A percentile compares a stretch with the other conserved stretches of the same genome.
Evolutionary conservation across 2,329 filamentous ascomycete species (phyloP).

Genomic region (Fusarium citri): DNA sequence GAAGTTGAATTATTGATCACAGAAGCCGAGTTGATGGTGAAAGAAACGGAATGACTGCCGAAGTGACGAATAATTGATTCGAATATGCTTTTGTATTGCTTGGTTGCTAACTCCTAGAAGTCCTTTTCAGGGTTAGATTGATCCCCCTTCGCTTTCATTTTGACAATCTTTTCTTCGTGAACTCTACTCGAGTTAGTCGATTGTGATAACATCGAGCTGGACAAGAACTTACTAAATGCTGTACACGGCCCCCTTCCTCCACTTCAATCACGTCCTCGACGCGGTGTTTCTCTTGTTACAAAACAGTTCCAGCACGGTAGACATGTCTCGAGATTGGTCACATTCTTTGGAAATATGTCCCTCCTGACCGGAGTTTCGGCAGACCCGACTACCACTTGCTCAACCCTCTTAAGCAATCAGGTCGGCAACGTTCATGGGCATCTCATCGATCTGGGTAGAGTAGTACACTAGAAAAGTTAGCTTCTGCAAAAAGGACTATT

Average conservation of each 20-base stretch:
- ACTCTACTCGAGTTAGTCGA: neutral
- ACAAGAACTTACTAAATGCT: slow-evolving; percentile 37
- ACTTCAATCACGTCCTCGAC: slow-evolving; percentile 37
- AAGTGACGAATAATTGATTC: neutral
- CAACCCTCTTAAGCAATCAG: slow-evolving; percentile 60
- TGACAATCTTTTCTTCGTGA: slow-evolving; percentile 25
- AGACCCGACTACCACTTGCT: too few relatives aligned
- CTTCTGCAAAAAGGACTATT: neutral
- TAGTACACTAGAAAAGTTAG: slow-evolving; percentile 78
- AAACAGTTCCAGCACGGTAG: neutral
- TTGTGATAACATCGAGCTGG: neutral
- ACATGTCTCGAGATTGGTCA: neutral
- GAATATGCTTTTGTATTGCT: slow-evolving; percentile 15
- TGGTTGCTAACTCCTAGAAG: neutral
- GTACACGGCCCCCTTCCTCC: slow-evolving; percentile 49
- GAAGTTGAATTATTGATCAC: neutral
- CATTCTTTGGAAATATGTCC: neutral
- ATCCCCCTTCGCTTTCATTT: slow-evolving; percentile 1
- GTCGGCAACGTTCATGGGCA: slow-evolving; percentile 93
- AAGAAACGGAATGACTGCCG: neutral
- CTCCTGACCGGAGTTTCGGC: neutral
- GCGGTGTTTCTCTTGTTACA: slow-evolving; percentile 7
- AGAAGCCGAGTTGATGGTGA: neutral
- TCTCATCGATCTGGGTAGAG: slow-evolving; percentile 97
- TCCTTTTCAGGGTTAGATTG: slow-evolving; percentile 4